Percentiles rank a stretch among this genome's conserved stretches.
These are phyloP conservation scores for Lactarius evosmus DNA, from an alignment of 768 basidiomycete genomes.

Conservation along the genomic window DNA sequence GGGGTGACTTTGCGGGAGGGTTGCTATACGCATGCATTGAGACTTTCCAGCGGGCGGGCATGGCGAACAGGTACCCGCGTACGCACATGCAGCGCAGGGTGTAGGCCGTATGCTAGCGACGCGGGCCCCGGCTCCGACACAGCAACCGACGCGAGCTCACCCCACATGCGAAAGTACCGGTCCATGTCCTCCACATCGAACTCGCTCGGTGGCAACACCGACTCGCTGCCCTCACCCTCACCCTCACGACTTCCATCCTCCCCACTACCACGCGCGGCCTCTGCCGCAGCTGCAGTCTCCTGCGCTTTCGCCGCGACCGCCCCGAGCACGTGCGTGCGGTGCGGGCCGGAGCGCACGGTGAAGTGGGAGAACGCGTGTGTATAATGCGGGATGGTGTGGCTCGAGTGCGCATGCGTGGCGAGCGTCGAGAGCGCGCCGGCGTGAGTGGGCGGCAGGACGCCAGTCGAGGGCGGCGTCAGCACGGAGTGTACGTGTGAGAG, in stretches of 20 bases:
- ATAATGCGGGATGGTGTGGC: conserved; percentile 93
- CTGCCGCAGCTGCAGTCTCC: conserved; percentile 25
- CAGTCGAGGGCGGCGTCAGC: conserved; percentile 45
- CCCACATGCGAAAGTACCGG: conserved; percentile 56
- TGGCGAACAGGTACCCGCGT: background rate
- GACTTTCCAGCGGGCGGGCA: background rate
- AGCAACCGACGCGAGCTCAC: conserved; percentile 26
- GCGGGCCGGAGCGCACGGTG: conserved; percentile 86
- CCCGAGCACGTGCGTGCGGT: conserved; percentile 49
- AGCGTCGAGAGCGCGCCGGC: conserved; percentile 59
- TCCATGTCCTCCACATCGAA: conserved; percentile 74
- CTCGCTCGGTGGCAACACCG: conserved; percentile 37
- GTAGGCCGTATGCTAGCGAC: background rate
- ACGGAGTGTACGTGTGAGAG: conserved; percentile 45
- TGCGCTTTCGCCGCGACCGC: background rate
- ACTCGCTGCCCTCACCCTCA: conserved; percentile 11
- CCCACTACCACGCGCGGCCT: background rate
- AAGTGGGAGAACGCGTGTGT: conserved; percentile 89
- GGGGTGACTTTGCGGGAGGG: no score
- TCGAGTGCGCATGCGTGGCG: conserved; percentile 56
- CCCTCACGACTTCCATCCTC: conserved; percentile 2
- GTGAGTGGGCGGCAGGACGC: conserved; percentile 29
- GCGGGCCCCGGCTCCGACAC: background rate
- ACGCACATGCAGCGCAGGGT: background rate
- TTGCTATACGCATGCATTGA: no score